Evolutionary conservation across 306 rosid species (phyloP).

Genomic region (Fagus sylvatica): DNA sequence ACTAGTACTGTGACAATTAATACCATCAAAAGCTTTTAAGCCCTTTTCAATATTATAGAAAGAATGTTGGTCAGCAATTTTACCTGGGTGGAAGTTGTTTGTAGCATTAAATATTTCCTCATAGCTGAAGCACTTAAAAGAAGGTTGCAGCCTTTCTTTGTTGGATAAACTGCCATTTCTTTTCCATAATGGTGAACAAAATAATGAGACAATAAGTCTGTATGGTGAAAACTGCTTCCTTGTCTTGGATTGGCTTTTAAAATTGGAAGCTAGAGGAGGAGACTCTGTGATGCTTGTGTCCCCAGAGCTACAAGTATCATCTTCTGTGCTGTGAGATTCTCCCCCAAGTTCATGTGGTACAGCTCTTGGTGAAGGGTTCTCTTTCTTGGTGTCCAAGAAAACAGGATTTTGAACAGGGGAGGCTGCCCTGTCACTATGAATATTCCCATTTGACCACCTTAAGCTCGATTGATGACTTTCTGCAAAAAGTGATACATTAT

Average conservation of each 20-base stretch:
- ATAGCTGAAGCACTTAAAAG: constrained; percentile 76
- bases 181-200: constrained; percentile 75
- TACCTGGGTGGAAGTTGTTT: constrained; percentile 73
- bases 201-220: constrained; percentile 55
- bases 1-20: background rate
- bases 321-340: constrained; percentile 75
- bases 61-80: background rate
- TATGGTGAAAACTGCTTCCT: constrained; percentile 54
- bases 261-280: constrained; percentile 34
- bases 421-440: constrained; percentile 21
- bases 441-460: constrained; percentile 26
- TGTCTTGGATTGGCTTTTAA: constrained; percentile 31
- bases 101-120: constrained; percentile 70
- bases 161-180: constrained; percentile 30
- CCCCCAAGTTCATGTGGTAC: constrained; percentile 49
- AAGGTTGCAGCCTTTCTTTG: constrained; percentile 49
- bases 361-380: constrained; percentile 53
- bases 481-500: constrained; percentile 15
- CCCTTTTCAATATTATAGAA: background rate
- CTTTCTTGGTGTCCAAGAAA: constrained; percentile 33
- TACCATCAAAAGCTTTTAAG: background rate
- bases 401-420: constrained; percentile 37
- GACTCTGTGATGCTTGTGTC: constrained; percentile 55
- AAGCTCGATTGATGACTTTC: constrained; percentile 37
- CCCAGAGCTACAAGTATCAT: constrained; percentile 60